Conservation (phyloP, 805 yeast genomes). For the Ogataea nitratoaversa region DNA sequence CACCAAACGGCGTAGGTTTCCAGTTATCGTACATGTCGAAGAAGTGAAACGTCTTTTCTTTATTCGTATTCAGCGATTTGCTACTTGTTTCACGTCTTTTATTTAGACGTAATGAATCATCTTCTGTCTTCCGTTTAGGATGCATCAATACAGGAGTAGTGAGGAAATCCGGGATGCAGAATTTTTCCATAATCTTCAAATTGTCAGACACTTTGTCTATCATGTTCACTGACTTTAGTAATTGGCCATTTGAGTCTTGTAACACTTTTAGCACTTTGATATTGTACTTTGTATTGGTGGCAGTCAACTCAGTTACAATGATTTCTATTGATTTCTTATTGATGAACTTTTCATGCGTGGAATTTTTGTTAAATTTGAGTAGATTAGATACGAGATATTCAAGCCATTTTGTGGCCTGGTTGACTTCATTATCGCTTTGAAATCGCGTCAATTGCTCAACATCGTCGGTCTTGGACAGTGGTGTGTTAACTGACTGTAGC, state of each 20-base stretch:
- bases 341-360: conserved; percentile 17
- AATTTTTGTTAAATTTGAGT: conserved; percentile 18
- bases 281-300: conserved; percentile 4
- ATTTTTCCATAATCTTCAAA: conserved; percentile 19
- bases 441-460: conserved; percentile 3
- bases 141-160: background rate
- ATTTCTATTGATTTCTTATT: conserved; percentile 10
- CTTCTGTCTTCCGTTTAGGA: conserved; percentile 4
- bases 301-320: conserved; percentile 9
- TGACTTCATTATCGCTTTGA: conserved; percentile 2
- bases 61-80: background rate
- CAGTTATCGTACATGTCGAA: conserved; percentile 38
- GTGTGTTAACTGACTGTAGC: conserved; percentile 6
- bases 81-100: conserved; percentile 1
- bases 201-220: conserved; percentile 14
- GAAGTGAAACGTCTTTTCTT: conserved; percentile 5
- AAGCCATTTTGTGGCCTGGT: conserved; percentile 23
- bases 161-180: conserved; percentile 15
- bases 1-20: conserved; percentile 56
- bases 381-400: conserved; percentile 19
- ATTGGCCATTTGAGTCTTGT: conserved; percentile 5
- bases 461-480: background rate
- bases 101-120: conserved; percentile 1
- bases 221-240: conserved; percentile 6
- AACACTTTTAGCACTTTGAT: conserved; percentile 5